phyloP scores from a whole-genome alignment of 2,329 filamentous ascomycete genomes.

The Acephala macrosclerotiorum region DNA sequence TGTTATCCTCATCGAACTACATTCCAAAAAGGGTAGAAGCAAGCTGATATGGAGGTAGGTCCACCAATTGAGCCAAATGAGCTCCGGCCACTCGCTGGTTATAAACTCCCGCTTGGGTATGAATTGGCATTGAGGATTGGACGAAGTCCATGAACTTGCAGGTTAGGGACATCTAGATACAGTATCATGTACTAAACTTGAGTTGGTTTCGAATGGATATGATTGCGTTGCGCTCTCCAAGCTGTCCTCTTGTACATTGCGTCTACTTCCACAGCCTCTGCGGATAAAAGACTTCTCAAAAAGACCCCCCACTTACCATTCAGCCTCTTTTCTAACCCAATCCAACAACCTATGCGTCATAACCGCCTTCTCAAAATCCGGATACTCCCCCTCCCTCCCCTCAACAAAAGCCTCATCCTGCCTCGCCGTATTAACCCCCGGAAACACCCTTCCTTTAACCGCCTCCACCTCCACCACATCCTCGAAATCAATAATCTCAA shows the following conservation, averaged over 20 bases:
- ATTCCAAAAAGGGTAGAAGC: too few species aligned
- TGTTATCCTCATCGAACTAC: too few species aligned
- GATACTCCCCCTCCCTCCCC: conserved; percentile 16
- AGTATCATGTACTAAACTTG: too few species aligned
- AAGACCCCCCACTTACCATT: not conserved
- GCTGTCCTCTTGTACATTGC: too few species aligned
- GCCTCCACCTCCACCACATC: conserved; percentile 1
- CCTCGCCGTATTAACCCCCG: conserved; percentile 23
- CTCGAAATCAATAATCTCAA: conserved; percentile 16
- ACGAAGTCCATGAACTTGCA: not conserved
- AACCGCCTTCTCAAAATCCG: conserved; percentile 25
- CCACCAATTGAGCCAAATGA: too few species aligned
- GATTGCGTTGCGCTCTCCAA: too few species aligned
- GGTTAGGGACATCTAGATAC: not conserved
- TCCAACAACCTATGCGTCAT: conserved; percentile 29
- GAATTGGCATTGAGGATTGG: conserved; percentile 22
- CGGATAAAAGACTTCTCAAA: too few species aligned
- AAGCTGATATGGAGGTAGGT: too few species aligned
- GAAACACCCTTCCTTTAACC: conserved; percentile 1
- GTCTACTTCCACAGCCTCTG: too few species aligned
- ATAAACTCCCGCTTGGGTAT: conserved; percentile 9
- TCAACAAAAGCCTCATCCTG: conserved; percentile 27
- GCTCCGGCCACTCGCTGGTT: too few species aligned
- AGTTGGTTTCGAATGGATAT: too few species aligned
- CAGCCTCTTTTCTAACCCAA: conserved; percentile 13